Evolutionary conservation across 2,329 filamentous ascomycete genomes (phyloP).

Genomic region (Colletotrichum falcatum): DNA sequence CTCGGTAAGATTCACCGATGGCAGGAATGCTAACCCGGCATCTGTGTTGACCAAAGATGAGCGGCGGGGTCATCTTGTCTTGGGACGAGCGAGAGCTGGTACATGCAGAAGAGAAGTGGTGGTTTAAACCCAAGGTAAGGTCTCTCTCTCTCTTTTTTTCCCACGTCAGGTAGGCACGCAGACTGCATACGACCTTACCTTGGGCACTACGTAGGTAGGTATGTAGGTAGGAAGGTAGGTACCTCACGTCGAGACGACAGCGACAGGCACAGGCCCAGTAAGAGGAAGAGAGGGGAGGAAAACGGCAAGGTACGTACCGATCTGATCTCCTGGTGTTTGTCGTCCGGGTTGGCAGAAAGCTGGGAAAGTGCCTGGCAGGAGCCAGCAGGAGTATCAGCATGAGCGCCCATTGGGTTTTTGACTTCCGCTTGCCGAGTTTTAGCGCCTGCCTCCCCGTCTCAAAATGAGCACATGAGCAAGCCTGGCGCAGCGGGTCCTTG

Average conservation of each 20-base stretch:
- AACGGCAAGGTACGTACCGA: slow-evolving; percentile 8
- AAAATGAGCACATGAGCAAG: slow-evolving; percentile 62
- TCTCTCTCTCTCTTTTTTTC: no score
- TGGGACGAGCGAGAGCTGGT: not conserved
- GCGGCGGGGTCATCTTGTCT: not conserved
- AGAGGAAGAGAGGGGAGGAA: not conserved
- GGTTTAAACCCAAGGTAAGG: not conserved
- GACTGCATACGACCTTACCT: slow-evolving; percentile 7
- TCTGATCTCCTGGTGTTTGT: slow-evolving; percentile 5
- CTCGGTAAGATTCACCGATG: not conserved
- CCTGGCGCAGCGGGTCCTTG: slow-evolving; percentile 55
- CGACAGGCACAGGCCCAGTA: slow-evolving; percentile 6
- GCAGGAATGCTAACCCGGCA: not conserved
- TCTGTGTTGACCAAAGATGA: not conserved
- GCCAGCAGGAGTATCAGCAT: slow-evolving; percentile 9
- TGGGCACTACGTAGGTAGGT: no score
- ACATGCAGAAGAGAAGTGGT: not conserved
- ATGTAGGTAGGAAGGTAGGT: no score
- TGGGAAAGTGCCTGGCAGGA: slow-evolving; percentile 11
- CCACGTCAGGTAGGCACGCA: slow-evolving; percentile 22
- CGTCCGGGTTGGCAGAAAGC: not conserved
- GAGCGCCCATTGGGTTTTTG: slow-evolving; percentile 41
- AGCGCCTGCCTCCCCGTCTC: slow-evolving; percentile 55
- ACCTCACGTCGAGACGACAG: slow-evolving; percentile 6
- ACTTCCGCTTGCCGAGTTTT: slow-evolving; percentile 55